Evolutionary conservation across 768 basidiomycete genomes (phyloP).

Genomic region (Polyporus arcularius): DNA sequence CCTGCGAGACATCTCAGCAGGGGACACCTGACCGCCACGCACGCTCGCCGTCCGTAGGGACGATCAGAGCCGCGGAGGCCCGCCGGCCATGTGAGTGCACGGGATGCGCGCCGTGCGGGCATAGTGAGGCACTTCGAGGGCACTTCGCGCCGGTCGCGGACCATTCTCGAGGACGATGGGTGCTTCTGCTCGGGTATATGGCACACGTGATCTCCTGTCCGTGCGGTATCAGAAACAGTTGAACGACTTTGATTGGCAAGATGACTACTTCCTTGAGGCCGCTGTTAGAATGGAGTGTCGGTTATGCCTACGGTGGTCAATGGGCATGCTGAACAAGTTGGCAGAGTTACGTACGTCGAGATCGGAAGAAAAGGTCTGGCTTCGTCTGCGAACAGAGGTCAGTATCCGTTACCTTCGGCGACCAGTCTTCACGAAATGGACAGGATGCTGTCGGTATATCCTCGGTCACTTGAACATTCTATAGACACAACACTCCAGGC

Average conservation of each 20-base stretch:
- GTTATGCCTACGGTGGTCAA: too few species aligned
- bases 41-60: neutral
- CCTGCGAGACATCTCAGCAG: neutral
- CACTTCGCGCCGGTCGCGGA: neutral
- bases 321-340: too few species aligned
- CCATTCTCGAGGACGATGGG: neutral
- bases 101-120: slow-evolving; percentile 2
- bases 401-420: slow-evolving; percentile 4
- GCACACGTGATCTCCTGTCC: slow-evolving; percentile 4
- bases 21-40: neutral
- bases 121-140: neutral
- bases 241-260: neutral
- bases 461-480: neutral
- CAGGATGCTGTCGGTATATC: neutral
- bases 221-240: slow-evolving; percentile 1
- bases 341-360: slow-evolving; percentile 1
- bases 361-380: neutral
- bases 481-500: slow-evolving; percentile 1
- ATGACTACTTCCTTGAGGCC: neutral
- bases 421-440: neutral
- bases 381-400: neutral
- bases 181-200: neutral
- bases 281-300: neutral
- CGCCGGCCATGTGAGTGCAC: slow-evolving; percentile 7
- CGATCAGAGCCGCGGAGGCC: neutral